Evolutionary conservation across 768 basidiomycete species (phyloP).

Genomic region (Termitomyces sp.): DNA sequence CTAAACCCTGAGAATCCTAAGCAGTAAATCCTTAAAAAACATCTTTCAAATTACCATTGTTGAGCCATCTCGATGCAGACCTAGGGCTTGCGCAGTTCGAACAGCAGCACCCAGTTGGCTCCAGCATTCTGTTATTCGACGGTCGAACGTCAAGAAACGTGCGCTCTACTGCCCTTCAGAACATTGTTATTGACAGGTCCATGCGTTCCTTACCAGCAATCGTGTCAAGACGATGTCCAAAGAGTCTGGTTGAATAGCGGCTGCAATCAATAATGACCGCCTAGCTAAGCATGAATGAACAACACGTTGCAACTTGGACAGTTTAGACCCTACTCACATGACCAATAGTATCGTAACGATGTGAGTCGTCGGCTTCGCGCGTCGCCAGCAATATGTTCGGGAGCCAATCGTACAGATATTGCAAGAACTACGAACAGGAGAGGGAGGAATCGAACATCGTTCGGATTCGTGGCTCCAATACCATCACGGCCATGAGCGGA

Average conservation of each 20-base stretch:
- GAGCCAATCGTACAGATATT: slow-evolving; percentile 81
- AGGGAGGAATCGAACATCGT: slow-evolving; percentile 82
- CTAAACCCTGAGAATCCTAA: slow-evolving; percentile 53
- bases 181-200: slow-evolving; percentile 37
- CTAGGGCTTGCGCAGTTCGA: slow-evolving; percentile 90
- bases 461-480: slow-evolving; percentile 60
- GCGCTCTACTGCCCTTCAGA: slow-evolving; percentile 45
- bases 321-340: slow-evolving; percentile 58
- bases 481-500: slow-evolving; percentile 60
- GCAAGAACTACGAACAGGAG: slow-evolving; percentile 93
- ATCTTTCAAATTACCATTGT: slow-evolving; percentile 56
- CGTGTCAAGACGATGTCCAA: slow-evolving; percentile 90
- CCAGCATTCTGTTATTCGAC: slow-evolving; percentile 94
- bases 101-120: slow-evolving; percentile 93
- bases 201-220: slow-evolving; percentile 64
- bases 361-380: slow-evolving; percentile 72
- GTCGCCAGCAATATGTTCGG: slow-evolving; percentile 82
- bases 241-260: slow-evolving; percentile 91
- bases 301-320: not conserved
- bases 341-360: slow-evolving; percentile 93
- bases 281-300: slow-evolving; percentile 52
- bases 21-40: not conserved
- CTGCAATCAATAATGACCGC: slow-evolving; percentile 84
- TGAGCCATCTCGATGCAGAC: slow-evolving; percentile 86
- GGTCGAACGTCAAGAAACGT: slow-evolving; percentile 66